phyloP scores from a whole-genome alignment of 148 eudicot genomes.

The Cornus suecica region DNA sequence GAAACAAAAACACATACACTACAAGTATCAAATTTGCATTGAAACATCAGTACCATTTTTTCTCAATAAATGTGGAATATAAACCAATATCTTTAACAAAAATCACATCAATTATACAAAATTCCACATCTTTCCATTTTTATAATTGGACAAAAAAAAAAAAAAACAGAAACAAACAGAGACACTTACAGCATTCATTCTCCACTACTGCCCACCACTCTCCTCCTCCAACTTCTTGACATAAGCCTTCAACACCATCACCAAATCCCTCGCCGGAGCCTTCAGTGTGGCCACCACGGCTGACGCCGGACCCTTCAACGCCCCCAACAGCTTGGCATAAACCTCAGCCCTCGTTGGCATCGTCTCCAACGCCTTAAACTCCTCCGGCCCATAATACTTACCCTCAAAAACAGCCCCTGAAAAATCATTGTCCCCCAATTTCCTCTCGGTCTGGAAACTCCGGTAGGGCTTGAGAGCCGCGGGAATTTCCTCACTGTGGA shows the following conservation, averaged over 20 bases:
- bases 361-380: not conserved
- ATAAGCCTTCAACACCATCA: not conserved
- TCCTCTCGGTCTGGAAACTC: not conserved
- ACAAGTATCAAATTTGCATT: not conserved
- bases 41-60: not conserved
- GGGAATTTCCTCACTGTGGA: not conserved
- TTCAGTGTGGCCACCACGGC: not conserved
- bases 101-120: not conserved
- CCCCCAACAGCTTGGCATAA: not conserved
- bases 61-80: not conserved
- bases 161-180: not conserved
- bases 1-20: not conserved
- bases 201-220: slow-evolving; percentile 3
- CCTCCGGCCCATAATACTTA: not conserved
- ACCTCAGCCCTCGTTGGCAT: not conserved
- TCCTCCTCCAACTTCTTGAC: not conserved
- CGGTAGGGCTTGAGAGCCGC: not conserved
- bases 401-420: not conserved
- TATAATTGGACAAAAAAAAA: not conserved
- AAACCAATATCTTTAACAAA: not conserved
- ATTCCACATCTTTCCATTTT: not conserved
- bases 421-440: not conserved
- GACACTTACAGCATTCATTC: not conserved
- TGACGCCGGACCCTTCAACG: not conserved
- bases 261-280: not conserved